Conservation (phyloP, 208 protist genomes). For the Crithidia mellificae region DNA sequence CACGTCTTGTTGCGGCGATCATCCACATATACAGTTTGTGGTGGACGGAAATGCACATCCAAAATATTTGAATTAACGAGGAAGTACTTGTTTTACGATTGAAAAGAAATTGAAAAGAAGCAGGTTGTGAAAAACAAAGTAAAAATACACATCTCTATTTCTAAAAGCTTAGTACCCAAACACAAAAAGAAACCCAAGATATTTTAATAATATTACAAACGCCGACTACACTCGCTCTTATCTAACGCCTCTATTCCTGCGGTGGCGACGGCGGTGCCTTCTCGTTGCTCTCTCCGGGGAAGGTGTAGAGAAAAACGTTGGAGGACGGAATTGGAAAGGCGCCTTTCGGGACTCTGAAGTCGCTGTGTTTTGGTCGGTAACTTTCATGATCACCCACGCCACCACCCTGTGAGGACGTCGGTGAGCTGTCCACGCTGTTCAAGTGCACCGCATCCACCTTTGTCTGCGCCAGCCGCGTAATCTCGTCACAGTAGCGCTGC, state of each 20-base stretch:
- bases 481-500: slow-evolving; percentile 18
- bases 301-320: slow-evolving; percentile 49
- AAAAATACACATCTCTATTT: too few species aligned
- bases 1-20: too few species aligned
- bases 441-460: slow-evolving; percentile 11
- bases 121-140: too few species aligned
- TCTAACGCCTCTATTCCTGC: neutral
- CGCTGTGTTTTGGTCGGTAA: slow-evolving; percentile 9
- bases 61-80: too few species aligned
- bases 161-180: too few species aligned
- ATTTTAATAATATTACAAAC: too few species aligned
- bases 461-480: slow-evolving; percentile 18
- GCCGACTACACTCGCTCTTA: too few species aligned
- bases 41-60: too few species aligned
- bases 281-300: slow-evolving; percentile 29
- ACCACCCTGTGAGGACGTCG: neutral
- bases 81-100: too few species aligned
- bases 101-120: too few species aligned
- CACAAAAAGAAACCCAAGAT: too few species aligned
- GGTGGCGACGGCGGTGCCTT: neutral
- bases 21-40: too few species aligned
- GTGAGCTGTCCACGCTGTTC: neutral
- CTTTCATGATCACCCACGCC: slow-evolving; percentile 10
- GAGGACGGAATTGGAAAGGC: slow-evolving; percentile 35
- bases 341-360: slow-evolving; percentile 28